A percentile compares a stretch with the other conserved stretches of the same genome.
These are phyloP conservation scores for Lachancea meyersii DNA, from an alignment of 805 yeast genomes.

Conservation along the genomic window DNA sequence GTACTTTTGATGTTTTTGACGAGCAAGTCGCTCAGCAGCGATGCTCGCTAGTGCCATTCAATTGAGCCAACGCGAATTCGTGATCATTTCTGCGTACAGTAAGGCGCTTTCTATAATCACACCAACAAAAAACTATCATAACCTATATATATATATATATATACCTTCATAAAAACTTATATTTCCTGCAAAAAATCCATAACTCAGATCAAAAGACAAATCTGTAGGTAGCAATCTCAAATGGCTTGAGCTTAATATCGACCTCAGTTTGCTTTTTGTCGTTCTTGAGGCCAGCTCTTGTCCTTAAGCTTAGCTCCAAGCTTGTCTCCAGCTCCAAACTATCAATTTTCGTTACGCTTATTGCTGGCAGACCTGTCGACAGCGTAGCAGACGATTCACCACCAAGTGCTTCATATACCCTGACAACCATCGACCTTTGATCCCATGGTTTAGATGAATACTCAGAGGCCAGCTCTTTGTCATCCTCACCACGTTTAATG, in stretches of 20 bases:
- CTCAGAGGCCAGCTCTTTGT: slow-evolving; percentile 44
- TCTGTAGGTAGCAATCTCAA: slow-evolving; percentile 59
- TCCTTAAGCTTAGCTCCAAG: slow-evolving; percentile 35
- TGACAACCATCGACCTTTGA: slow-evolving; percentile 51
- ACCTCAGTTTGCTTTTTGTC: slow-evolving; percentile 33
- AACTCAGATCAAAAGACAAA: slow-evolving; percentile 19
- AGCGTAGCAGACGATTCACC: slow-evolving; percentile 58
- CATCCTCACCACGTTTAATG: slow-evolving; percentile 85
- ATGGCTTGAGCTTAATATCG: slow-evolving; percentile 54
- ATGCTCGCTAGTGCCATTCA: not conserved
- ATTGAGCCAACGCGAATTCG: not conserved
- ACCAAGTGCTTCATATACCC: slow-evolving; percentile 86
- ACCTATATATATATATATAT: too few species aligned
- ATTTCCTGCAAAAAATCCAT: not conserved
- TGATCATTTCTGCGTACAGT: not conserved
- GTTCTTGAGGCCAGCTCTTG: slow-evolving; percentile 38
- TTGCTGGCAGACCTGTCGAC: slow-evolving; percentile 40
- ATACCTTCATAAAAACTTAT: too few species aligned
- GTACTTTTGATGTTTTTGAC: slow-evolving; percentile 36
- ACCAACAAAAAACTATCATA: not conserved
- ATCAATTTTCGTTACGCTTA: slow-evolving; percentile 48
- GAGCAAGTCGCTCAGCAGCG: not conserved
- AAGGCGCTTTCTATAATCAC: too few species aligned
- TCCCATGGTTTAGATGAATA: slow-evolving; percentile 43
- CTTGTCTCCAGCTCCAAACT: slow-evolving; percentile 47